Conservation (phyloP, 1,139 yeast genomes). For the Geotrichum citri-aurantii region DNA sequence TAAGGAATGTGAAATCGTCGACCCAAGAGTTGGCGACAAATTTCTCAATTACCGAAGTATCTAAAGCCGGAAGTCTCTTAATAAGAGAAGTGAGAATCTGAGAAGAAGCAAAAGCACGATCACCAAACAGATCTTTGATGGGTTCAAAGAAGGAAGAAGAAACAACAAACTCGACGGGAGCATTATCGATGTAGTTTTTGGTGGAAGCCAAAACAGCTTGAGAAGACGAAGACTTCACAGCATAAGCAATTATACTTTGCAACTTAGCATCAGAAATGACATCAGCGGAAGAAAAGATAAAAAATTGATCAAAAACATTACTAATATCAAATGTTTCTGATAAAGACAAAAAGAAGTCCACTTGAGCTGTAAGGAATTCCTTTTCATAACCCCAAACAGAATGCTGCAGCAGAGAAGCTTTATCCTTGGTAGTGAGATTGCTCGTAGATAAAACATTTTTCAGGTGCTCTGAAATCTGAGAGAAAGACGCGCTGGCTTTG, state of each 20-base stretch:
- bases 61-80: conserved; percentile 11
- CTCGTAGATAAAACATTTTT: background rate
- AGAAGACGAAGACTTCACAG: conserved; percentile 1
- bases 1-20: conserved; percentile 17
- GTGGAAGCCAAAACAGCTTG: conserved; percentile 3
- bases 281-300: background rate
- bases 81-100: conserved; percentile 14
- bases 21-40: conserved; percentile 15
- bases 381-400: conserved; percentile 11
- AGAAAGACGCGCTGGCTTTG: background rate
- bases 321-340: conserved; percentile 3
- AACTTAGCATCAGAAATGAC: conserved; percentile 2
- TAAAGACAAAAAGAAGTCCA: background rate
- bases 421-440: background rate
- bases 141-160: conserved; percentile 10
- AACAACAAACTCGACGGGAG: conserved; percentile 6
- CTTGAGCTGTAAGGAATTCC: background rate
- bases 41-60: conserved; percentile 10
- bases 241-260: conserved; percentile 11
- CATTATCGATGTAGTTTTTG: conserved; percentile 13
- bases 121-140: conserved; percentile 11
- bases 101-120: conserved; percentile 12
- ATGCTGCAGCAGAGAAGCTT: conserved; percentile 7
- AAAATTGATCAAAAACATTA: conserved; percentile 2
- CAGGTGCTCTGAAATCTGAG: background rate